Conservation (phyloP, 202 grass and related monocot genomes). For the Bolboschoenoplectus hybrid region DNA sequence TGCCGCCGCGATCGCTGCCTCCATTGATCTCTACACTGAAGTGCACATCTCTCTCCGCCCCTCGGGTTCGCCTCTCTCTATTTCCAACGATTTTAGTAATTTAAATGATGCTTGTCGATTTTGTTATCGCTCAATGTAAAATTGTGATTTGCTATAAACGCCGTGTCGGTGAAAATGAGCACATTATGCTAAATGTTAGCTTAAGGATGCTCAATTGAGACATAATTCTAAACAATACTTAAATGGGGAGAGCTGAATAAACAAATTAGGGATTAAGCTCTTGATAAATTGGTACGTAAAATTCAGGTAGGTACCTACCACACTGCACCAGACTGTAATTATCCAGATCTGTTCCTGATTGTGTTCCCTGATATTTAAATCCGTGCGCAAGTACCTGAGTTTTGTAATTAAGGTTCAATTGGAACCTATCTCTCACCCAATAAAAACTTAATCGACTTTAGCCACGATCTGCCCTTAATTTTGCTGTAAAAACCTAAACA, state of each 20-base stretch:
- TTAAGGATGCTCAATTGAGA: background rate
- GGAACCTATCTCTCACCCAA: background rate
- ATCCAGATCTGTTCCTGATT: background rate
- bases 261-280: background rate
- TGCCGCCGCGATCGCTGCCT: slow-evolving; percentile 65
- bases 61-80: background rate
- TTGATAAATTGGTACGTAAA: background rate
- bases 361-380: background rate
- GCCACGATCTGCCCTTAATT: background rate
- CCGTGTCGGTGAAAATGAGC: background rate
- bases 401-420: background rate
- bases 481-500: background rate
- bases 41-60: slow-evolving; percentile 36
- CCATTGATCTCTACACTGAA: slow-evolving; percentile 73
- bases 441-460: background rate
- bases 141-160: background rate
- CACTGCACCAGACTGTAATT: background rate
- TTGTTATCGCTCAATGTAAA: background rate
- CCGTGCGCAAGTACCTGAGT: background rate
- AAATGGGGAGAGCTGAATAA: background rate
- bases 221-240: background rate
- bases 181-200: background rate
- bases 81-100: background rate
- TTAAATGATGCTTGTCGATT: background rate
- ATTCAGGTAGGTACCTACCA: background rate